Percentiles rank a stretch among this genome's conserved stretches.
phyloP scores from a whole-genome alignment of 768 basidiomycete species.

The Amyloporia xantha region DNA sequence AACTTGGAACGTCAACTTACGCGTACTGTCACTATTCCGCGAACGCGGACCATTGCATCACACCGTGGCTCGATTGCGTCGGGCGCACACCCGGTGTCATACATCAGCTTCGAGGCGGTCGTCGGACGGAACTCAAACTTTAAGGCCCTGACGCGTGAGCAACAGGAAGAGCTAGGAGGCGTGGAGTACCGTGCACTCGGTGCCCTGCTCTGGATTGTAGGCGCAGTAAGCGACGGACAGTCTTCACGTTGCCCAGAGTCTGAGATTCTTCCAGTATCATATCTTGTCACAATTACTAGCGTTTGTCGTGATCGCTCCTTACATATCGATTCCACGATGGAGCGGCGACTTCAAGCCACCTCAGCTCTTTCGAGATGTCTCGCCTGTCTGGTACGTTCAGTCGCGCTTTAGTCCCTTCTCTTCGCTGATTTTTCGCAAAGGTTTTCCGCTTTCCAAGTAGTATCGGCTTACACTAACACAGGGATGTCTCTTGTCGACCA shows the following conservation, averaged over 20 bases:
- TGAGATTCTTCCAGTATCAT: conserved; percentile 56
- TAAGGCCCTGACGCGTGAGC: conserved; percentile 62
- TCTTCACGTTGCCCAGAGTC: not conserved
- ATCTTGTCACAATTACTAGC: conserved; percentile 59
- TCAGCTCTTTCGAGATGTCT: conserved; percentile 45
- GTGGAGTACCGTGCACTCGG: conserved; percentile 87
- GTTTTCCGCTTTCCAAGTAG: conserved; percentile 81
- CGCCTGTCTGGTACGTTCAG: conserved; percentile 57
- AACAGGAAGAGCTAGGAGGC: conserved; percentile 88
- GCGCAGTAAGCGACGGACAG: conserved; percentile 43
- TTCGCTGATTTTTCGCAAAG: conserved; percentile 30
- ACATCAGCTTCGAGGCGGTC: conserved; percentile 78
- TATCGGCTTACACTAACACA: conserved; percentile 85
- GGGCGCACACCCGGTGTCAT: conserved; percentile 56
- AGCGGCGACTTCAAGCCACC: conserved; percentile 52
- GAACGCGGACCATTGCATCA: conserved; percentile 54
- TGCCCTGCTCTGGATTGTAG: conserved; percentile 76
- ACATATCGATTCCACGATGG: conserved; percentile 62
- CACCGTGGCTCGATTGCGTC: conserved; percentile 25
- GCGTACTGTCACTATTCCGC: conserved; percentile 71
- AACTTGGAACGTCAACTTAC: conserved; percentile 47
- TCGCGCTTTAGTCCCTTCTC: not conserved
- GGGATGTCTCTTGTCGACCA: conserved; percentile 83
- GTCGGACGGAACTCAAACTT: conserved; percentile 83
- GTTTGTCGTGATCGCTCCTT: conserved; percentile 76